These are phyloP conservation scores for Penicillium decumbens DNA, from an alignment of 2,329 filamentous ascomycete species.

Conservation along the genomic window DNA sequence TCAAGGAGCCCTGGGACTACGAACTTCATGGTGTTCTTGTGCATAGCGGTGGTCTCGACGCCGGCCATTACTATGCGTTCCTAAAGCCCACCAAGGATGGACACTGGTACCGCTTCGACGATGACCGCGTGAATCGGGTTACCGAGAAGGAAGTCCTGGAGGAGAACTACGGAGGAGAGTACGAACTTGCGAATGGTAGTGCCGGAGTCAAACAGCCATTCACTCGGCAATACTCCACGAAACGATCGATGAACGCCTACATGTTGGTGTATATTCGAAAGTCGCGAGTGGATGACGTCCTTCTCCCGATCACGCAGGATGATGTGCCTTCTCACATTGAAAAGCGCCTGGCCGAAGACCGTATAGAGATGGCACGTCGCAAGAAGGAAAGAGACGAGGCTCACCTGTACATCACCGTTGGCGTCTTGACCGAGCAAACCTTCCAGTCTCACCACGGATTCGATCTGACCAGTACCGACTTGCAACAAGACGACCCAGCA, in stretches of 20 bases:
- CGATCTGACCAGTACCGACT: constrained; percentile 69
- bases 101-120: constrained; percentile 94
- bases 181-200: constrained; percentile 56
- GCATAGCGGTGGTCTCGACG: constrained; percentile 93
- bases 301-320: constrained; percentile 68
- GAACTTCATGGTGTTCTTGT: constrained; percentile 92
- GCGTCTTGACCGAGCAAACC: constrained; percentile 73
- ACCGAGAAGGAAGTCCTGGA: constrained; percentile 88
- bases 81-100: constrained; percentile 90
- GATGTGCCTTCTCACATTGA: constrained; percentile 80
- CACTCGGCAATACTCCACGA: constrained; percentile 59
- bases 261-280: constrained; percentile 98
- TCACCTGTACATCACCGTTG: constrained; percentile 83
- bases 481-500: constrained; percentile 58
- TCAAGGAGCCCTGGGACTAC: constrained; percentile 83
- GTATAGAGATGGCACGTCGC: constrained; percentile 66
- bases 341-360: constrained; percentile 74
- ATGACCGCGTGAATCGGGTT: constrained; percentile 92
- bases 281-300: constrained; percentile 73
- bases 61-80: constrained; percentile 97
- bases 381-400: constrained; percentile 89
- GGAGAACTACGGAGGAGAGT: constrained; percentile 94
- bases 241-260: constrained; percentile 81
- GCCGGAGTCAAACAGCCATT: constrained; percentile 59
- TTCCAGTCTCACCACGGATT: constrained; percentile 79